phyloP scores from a whole-genome alignment of 805 yeast species.

The Pichia manshurica region DNA sequence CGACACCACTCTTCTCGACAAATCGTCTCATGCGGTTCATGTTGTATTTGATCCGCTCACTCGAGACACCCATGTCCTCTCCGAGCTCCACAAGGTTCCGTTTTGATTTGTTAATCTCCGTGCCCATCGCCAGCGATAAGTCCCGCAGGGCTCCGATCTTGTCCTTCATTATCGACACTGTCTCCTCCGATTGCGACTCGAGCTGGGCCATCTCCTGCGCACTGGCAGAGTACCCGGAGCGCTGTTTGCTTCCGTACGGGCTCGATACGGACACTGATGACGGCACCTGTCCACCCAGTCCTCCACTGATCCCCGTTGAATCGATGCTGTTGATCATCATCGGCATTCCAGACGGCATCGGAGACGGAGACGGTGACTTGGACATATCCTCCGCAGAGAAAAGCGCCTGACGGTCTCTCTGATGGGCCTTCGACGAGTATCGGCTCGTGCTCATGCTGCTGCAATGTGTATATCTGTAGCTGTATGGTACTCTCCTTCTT shows the following conservation, averaged over 20 bases:
- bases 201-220: slow-evolving; percentile 52
- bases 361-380: slow-evolving; percentile 5
- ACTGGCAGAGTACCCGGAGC: slow-evolving; percentile 34
- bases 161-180: slow-evolving; percentile 46
- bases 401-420: slow-evolving; percentile 10
- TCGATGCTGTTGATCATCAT: slow-evolving; percentile 11
- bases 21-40: slow-evolving; percentile 53
- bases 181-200: slow-evolving; percentile 63
- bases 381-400: slow-evolving; percentile 10
- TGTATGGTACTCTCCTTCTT: too few species aligned
- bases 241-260: slow-evolving; percentile 14
- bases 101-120: slow-evolving; percentile 44
- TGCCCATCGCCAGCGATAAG: slow-evolving; percentile 54
- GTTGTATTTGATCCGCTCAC: slow-evolving; percentile 45
- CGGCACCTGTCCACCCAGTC: background rate
- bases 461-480: too few species aligned
- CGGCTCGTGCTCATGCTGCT: slow-evolving; percentile 15
- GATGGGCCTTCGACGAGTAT: slow-evolving; percentile 12
- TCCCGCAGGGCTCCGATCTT: slow-evolving; percentile 52
- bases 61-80: slow-evolving; percentile 29
- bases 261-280: background rate
- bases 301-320: too few species aligned
- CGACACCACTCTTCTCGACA: slow-evolving; percentile 60
- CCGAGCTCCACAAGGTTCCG: slow-evolving; percentile 23
- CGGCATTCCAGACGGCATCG: slow-evolving; percentile 21